Percentiles rank a stretch among this genome's conserved stretches.
phyloP scores from a whole-genome alignment of 495 filamentous ascomycete genomes.

The Hypoxylon cercidicola region DNA sequence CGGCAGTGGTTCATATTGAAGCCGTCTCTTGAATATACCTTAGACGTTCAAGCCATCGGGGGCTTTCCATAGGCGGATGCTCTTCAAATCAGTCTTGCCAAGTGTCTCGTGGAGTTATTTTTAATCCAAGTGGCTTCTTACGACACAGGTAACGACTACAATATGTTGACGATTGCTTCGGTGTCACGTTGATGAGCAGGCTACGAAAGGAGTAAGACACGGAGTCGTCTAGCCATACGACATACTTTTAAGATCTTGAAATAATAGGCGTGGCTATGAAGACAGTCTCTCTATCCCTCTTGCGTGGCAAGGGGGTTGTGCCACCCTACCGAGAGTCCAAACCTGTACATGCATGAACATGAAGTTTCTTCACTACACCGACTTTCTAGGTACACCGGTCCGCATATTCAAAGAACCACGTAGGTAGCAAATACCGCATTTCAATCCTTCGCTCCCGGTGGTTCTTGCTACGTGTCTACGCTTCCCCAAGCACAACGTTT shows the following conservation, averaged over 20 bases:
- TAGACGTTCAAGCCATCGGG: neutral
- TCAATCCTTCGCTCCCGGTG: too few species aligned
- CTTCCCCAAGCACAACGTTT: neutral
- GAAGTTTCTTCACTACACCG: too few species aligned
- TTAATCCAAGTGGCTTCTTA: neutral
- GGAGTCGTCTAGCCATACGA: neutral
- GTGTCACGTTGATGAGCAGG: neutral
- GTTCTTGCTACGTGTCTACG: too few species aligned
- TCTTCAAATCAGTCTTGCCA: neutral
- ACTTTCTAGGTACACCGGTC: too few species aligned
- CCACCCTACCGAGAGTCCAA: too few species aligned
- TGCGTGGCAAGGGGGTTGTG: too few species aligned
- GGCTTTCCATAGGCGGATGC: neutral
- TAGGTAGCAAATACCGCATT: too few species aligned
- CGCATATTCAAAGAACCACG: too few species aligned
- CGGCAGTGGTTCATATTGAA: neutral
- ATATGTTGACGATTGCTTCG: neutral
- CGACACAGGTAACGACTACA: slow-evolving; percentile 1
- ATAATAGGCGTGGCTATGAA: too few species aligned
- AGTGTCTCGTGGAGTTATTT: neutral
- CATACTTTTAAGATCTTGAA: neutral
- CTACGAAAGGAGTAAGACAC: neutral
- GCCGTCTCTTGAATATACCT: neutral
- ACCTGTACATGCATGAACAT: too few species aligned
- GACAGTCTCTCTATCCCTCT: too few species aligned